Base-by-base conservation (phyloP, 768 basidiomycete genomes). In the Pilatotrama ljubarskyi region DNA sequence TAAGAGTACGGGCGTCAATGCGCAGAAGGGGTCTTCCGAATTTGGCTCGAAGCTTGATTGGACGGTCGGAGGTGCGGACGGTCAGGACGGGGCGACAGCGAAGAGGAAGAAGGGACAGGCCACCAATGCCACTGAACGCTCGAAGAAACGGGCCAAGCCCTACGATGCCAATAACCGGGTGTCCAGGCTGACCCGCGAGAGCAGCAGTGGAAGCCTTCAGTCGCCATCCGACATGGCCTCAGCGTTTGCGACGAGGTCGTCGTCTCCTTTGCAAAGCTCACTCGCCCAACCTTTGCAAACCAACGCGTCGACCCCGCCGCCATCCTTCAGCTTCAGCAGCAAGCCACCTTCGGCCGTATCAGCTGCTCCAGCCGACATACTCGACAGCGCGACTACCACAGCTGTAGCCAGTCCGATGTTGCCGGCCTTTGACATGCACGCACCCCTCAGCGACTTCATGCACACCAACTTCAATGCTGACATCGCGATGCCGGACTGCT, bases 81-180 rank as follows among this genome's bases (percentile, higher is more conserved):
- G 49, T 24, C 63, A 67, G 24, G 63, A 59, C 13, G 36, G 75
- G 41, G 77, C 78, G 6, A 76, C 79, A 10, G 75, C 78, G 25
- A 87, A 83, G 66, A 78, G 82, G 58, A 81, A 82, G 66, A 84
- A 80, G 59, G 78, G 81, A 25, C 69, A 71, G 24, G 63, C 66
- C 11, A 58, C 64, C 7, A 69, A 68, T 41, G 58, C 55, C n/a
- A 48, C 59, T 2, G 69, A 72, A 14, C 69, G 69, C 3, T 69
- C 65, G 40, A 87, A 83, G 70, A 84, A 82, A 61, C 84, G 90
- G 26, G 79, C 82, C 3, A 92, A 91, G 70, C 89, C 89, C 3
- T 90, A 90, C 64, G 87, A 90, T 66, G 68, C 59, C 64, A 65
- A 65, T 42, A 70, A 66, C 47, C 64, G 57, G 38, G 68, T 70